phyloP scores from a whole-genome alignment of 306 rosid species.

The Prunus padus region DNA sequence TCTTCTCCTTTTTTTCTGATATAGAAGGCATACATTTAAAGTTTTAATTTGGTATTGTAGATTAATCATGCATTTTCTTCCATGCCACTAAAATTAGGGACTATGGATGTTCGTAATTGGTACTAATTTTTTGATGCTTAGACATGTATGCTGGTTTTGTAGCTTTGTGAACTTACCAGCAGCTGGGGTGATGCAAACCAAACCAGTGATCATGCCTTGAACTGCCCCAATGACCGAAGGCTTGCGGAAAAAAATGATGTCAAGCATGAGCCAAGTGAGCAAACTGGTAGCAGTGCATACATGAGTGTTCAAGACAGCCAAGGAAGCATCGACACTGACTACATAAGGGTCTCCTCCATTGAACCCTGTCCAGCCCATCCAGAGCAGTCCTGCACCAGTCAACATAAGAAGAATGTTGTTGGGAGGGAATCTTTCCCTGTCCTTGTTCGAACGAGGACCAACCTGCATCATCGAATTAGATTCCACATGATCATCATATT shows the following conservation, averaged over 20 bases:
- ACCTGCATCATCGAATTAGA: slow-evolving; percentile 27
- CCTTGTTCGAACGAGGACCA: slow-evolving; percentile 41
- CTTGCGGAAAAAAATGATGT: slow-evolving; percentile 39
- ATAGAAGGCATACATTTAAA: too few species aligned
- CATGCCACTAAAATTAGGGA: too few species aligned
- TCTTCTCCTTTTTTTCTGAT: too few species aligned
- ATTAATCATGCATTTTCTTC: too few species aligned
- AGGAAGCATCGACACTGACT: slow-evolving; percentile 45
- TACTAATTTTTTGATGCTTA: neutral
- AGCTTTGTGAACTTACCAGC: slow-evolving; percentile 29
- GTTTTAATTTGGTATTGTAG: too few species aligned
- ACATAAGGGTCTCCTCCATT: slow-evolving; percentile 48
- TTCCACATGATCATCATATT: neutral
- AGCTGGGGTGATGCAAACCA: slow-evolving; percentile 54
- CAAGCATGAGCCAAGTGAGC: slow-evolving; percentile 49
- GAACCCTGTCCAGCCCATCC: slow-evolving; percentile 59
- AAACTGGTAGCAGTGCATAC: slow-evolving; percentile 49
- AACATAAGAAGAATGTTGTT: slow-evolving; percentile 48
- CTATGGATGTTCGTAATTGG: neutral
- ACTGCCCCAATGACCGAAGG: slow-evolving; percentile 50
- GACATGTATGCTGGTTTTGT: too few species aligned
- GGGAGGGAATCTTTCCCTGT: slow-evolving; percentile 48
- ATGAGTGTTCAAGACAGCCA: slow-evolving; percentile 46
- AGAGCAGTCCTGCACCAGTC: slow-evolving; percentile 47
- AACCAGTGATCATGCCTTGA: slow-evolving; percentile 55